Evolutionary conservation across 345 rosid species (phyloP).

Genomic region (Populus alba): DNA sequence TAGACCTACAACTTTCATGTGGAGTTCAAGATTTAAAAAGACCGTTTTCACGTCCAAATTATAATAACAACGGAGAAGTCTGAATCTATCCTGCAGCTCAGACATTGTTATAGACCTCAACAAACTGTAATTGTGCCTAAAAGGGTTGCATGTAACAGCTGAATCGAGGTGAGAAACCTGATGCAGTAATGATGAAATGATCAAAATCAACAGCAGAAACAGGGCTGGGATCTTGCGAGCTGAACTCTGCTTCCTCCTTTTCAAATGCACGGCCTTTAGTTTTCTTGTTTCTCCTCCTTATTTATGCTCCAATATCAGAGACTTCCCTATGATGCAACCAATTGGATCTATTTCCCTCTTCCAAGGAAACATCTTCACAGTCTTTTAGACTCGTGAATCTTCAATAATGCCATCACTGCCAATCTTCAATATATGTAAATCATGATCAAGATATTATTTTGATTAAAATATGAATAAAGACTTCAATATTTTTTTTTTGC

Average conservation of each 20-base stretch:
- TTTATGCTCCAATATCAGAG: constrained; percentile 7
- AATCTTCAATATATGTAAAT: too few relatives aligned
- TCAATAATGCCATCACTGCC: background rate
- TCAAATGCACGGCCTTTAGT: background rate
- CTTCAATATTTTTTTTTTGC: too few relatives aligned
- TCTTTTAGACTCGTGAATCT: background rate
- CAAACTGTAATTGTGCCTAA: background rate
- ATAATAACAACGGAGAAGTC: too few relatives aligned
- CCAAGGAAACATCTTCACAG: background rate
- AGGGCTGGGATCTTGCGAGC: constrained; percentile 70
- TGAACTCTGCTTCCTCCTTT: constrained; percentile 41
- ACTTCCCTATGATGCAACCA: background rate
- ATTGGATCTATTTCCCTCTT: constrained; percentile 2
- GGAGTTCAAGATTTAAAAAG: too few relatives aligned
- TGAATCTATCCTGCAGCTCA: too few relatives aligned
- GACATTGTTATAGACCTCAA: too few relatives aligned
- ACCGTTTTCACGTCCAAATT: too few relatives aligned
- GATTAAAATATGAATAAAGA: too few relatives aligned
- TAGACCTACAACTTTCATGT: too few relatives aligned
- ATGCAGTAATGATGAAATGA: constrained; percentile 32
- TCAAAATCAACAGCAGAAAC: constrained; percentile 83
- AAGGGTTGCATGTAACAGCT: background rate
- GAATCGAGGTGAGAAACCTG: constrained; percentile 34
- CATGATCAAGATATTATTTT: too few relatives aligned
- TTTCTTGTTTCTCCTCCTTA: constrained; percentile 29